phyloP scores from a whole-genome alignment of 139 green algal species.

The Closterium sp. region DNA sequence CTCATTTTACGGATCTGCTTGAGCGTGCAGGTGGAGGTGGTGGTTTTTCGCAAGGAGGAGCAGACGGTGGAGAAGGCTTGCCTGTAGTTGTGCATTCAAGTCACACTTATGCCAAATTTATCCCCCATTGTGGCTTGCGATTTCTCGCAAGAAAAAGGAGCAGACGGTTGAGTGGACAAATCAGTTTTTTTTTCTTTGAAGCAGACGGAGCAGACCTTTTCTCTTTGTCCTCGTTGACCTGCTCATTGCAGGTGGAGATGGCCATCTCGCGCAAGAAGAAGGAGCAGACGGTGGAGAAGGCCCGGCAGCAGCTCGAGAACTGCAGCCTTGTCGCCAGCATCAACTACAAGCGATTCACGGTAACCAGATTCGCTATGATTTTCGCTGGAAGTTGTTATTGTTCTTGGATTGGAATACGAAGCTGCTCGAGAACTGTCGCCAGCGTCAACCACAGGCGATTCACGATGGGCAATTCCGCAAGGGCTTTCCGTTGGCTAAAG shows the following conservation, averaged over 20 bases:
- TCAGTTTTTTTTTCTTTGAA: too few relatives aligned
- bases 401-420: not conserved
- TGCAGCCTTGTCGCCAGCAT: slow-evolving; percentile 34
- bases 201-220: too few relatives aligned
- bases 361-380: not conserved
- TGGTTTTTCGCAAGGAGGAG: too few relatives aligned
- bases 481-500: too few relatives aligned
- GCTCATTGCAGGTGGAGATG: slow-evolving; percentile 22
- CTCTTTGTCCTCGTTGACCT: not conserved
- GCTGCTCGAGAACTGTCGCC: too few relatives aligned
- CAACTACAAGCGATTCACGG: slow-evolving; percentile 42
- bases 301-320: slow-evolving; percentile 33
- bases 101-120: too few relatives aligned
- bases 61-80: too few relatives aligned
- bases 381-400: not conserved
- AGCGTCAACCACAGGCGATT: too few relatives aligned
- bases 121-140: slow-evolving; percentile 25
- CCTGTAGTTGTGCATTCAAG: too few relatives aligned
- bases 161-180: slow-evolving; percentile 29
- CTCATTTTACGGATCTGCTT: too few relatives aligned
- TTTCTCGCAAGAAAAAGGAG: slow-evolving; percentile 33
- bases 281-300: slow-evolving; percentile 40
- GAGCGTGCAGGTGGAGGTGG: too few relatives aligned
- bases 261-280: slow-evolving; percentile 45
- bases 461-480: too few relatives aligned